Base-by-base conservation (phyloP, 2,329 filamentous ascomycete species). In the Microdochium bolleyi region DNA sequence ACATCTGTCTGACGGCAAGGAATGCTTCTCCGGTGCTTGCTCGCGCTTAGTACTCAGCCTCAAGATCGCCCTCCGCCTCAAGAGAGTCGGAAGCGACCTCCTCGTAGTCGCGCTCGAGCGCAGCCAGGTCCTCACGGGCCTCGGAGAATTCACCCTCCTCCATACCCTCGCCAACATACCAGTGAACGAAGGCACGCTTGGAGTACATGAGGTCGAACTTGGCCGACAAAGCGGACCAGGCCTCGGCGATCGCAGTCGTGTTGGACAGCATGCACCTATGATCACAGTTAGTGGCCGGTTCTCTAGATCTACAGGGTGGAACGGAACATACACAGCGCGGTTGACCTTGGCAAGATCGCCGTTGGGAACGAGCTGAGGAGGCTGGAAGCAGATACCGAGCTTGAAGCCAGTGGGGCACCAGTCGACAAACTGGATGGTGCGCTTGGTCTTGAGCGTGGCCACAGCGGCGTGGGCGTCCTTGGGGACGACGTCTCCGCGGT, bases 181-280 rank as follows among this genome's bases (percentile, higher is more conserved):
- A 99, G 79, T 99, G 94, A 60, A 99, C 94, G 77, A 99, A 99
- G 58, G 94, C 94, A 80, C 94, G 94, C 88, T 99, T 99, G 73
- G 90, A 95, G 86, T 97, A 96, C 94, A 99, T 99, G 72, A 99
- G 89, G 70, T 99, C 94, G 80, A 99, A 99, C 80, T 99, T 99
- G 83, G 87, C 84, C 57, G 91, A 95, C 60, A 99, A 84, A 61
- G 91, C 91, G 59, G 89, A 92, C 94, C 94, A 99, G 59, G 94
- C 94, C 79, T 97, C 92, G 68, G 92, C 89, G 67, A 99, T 99
- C 67, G 94, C 92, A 51, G 94, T 99, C 64, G 94, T 99, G 84
- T 99, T 95, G 77, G 89, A 92, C 59, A 99, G 81, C 94, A 99
- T 97, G 86, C 92, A 96, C 61, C 87, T 90, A 67, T 48, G 53